A percentile compares a stretch with the other conserved stretches of the same genome.
Evolutionary conservation across 768 basidiomycete genomes (phyloP).

Genomic region (Crepidotus variabilis): DNA sequence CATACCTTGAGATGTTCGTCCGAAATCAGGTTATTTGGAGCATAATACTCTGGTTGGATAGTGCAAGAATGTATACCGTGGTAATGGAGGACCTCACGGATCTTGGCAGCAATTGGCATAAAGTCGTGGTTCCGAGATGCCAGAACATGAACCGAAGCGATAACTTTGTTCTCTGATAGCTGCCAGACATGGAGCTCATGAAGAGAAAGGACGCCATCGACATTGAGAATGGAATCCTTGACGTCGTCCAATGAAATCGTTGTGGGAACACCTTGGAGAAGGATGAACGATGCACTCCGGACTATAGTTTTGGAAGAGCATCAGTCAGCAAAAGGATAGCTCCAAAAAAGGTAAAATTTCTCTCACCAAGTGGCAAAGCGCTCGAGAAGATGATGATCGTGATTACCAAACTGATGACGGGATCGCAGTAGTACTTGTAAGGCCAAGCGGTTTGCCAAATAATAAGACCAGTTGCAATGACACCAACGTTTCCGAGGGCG

Average conservation of each 20-base stretch:
- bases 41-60: conserved; percentile 84
- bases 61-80: conserved; percentile 95
- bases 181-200: conserved; percentile 99
- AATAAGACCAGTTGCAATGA: conserved; percentile 90
- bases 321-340: not conserved
- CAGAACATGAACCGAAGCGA: conserved; percentile 94
- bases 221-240: conserved; percentile 70
- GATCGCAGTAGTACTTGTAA: conserved; percentile 92
- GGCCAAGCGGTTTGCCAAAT: conserved; percentile 87
- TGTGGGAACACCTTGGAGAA: conserved; percentile 90
- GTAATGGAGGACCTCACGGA: conserved; percentile 80
- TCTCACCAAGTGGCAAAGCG: conserved; percentile 82
- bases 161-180: conserved; percentile 89
- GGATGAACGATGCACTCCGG: conserved; percentile 88
- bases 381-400: conserved; percentile 96
- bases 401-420: conserved; percentile 89
- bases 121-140: conserved; percentile 81
- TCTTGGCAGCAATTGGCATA: conserved; percentile 83
- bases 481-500: conserved; percentile 96
- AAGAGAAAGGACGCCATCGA: conserved; percentile 82
- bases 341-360: not conserved
- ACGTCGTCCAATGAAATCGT: conserved; percentile 90
- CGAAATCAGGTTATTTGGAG: conserved; percentile 30
- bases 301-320: conserved; percentile 36
- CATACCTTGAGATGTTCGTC: conserved; percentile 50